Percentiles rank a stretch among this genome's conserved stretches.
These are phyloP conservation scores for Leishmania martiniquensis DNA, from an alignment of 208 protist genomes.

Conservation along the genomic window DNA sequence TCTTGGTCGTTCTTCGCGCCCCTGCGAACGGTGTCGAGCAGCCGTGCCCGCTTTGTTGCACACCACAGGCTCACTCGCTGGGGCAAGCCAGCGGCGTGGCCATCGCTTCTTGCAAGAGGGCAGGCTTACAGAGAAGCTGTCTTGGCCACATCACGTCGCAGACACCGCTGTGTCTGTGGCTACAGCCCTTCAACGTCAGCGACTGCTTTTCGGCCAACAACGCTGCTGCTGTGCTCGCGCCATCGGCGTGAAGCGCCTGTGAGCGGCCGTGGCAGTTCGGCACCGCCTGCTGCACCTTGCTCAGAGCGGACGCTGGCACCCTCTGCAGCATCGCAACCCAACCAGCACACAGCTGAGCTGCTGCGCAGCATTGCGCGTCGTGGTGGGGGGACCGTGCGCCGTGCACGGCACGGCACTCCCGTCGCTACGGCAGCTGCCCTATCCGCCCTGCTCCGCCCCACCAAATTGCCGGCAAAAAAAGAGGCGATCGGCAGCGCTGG, in stretches of 20 bases:
- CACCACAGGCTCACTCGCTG: background rate
- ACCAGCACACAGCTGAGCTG: slow-evolving; percentile 18
- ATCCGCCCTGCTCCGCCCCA: background rate
- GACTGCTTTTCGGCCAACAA: background rate
- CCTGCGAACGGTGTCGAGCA: background rate
- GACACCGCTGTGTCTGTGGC: background rate
- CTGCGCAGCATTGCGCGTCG: slow-evolving; percentile 26
- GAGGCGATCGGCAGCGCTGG: background rate
- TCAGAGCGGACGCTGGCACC: background rate
- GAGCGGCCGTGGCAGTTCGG: background rate
- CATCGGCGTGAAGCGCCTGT: background rate
- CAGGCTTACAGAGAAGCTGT: background rate
- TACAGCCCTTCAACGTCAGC: background rate
- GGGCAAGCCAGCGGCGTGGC: background rate
- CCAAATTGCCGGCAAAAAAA: background rate
- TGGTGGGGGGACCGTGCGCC: slow-evolving; percentile 11
- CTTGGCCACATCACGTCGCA: background rate
- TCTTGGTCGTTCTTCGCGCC: background rate
- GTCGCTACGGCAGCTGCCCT: background rate
- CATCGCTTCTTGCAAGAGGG: background rate
- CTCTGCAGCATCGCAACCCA: background rate
- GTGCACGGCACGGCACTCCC: background rate
- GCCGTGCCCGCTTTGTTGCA: background rate
- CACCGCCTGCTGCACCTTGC: background rate
- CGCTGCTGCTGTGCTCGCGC: slow-evolving; percentile 4